phyloP scores from a whole-genome alignment of 495 filamentous ascomycete species.

The Neurospora sp. region DNA sequence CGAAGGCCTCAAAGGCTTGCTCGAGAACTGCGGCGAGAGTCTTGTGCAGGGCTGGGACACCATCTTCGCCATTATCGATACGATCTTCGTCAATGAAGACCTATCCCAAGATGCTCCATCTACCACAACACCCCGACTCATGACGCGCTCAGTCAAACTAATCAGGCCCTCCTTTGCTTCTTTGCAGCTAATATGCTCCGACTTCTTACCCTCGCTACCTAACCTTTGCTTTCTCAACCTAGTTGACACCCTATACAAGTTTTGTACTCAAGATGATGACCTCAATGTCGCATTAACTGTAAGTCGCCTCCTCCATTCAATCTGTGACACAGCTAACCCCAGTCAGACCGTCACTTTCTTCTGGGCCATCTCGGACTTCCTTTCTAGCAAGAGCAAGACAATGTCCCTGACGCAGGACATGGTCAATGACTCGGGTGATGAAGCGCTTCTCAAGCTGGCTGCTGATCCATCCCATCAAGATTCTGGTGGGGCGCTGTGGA shows the following conservation, averaged over 20 bases:
- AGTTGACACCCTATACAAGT: constrained; percentile 79
- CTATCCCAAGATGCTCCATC: constrained; percentile 14
- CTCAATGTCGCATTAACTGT: constrained; percentile 91
- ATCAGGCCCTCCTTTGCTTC: constrained; percentile 80
- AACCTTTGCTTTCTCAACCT: constrained; percentile 69
- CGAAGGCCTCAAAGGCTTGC: constrained; percentile 67
- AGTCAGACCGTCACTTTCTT: constrained; percentile 77
- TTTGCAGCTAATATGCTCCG: constrained; percentile 85
- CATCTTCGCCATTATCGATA: constrained; percentile 76
- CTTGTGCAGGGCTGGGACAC: constrained; percentile 74
- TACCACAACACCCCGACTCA: constrained; percentile 17
- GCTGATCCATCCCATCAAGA: constrained; percentile 37
- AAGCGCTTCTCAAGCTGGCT: constrained; percentile 40
- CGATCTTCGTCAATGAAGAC: constrained; percentile 54
- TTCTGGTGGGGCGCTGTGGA: constrained; percentile 63
- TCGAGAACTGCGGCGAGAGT: constrained; percentile 83
- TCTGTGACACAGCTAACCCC: constrained; percentile 13
- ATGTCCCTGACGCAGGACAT: constrained; percentile 40
- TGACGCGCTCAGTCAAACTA: constrained; percentile 59
- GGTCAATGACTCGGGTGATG: constrained; percentile 40
- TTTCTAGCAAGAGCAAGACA: constrained; percentile 41
- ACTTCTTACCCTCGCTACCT: constrained; percentile 76
- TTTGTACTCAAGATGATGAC: constrained; percentile 79
- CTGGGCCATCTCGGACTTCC: constrained; percentile 86
- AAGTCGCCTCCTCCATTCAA: constrained; percentile 10